Conservation (phyloP, 2,329 filamentous ascomycete species). For the Alternaria panax region DNA sequence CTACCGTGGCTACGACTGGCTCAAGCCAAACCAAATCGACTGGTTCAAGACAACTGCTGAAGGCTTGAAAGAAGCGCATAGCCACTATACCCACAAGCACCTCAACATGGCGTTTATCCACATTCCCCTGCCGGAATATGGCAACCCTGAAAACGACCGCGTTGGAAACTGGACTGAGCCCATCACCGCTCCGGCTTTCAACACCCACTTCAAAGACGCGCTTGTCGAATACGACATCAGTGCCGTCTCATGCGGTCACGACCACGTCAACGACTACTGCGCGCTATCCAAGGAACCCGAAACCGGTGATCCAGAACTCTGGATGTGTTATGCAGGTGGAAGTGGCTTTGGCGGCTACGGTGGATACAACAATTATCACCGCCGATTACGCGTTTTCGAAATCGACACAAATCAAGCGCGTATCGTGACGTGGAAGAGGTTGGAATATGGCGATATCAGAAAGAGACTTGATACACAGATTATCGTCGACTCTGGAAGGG, state of each 20-base stretch:
- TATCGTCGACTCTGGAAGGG: constrained; percentile 66
- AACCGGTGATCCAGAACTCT: constrained; percentile 65
- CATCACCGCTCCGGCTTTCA: constrained; percentile 86
- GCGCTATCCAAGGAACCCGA: constrained; percentile 65
- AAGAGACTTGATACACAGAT: constrained; percentile 66
- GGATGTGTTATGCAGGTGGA: constrained; percentile 98
- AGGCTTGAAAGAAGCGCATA: constrained; percentile 72
- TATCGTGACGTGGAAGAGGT: constrained; percentile 89
- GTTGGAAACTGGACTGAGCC: constrained; percentile 81
- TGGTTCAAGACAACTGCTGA: constrained; percentile 88
- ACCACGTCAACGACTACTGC: constrained; percentile 98
- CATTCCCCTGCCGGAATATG: constrained; percentile 92
- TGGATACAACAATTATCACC: constrained; percentile 84
- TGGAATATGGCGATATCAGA: constrained; percentile 70
- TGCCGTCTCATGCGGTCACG: constrained; percentile 90
- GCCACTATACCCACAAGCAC: constrained; percentile 87
- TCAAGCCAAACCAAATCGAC: constrained; percentile 90
- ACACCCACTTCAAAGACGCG: constrained; percentile 91
- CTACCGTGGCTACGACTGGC: constrained; percentile 95
- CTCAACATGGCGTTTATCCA: constrained; percentile 98
- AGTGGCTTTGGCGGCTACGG: constrained; percentile 94
- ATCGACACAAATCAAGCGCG: constrained; percentile 90
- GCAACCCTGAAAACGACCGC: constrained; percentile 62
- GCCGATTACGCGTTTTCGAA: constrained; percentile 87
- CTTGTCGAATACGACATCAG: constrained; percentile 84